These are phyloP conservation scores for Phylloporus sp. DNA, from an alignment of 768 basidiomycete genomes.

Conservation along the genomic window DNA sequence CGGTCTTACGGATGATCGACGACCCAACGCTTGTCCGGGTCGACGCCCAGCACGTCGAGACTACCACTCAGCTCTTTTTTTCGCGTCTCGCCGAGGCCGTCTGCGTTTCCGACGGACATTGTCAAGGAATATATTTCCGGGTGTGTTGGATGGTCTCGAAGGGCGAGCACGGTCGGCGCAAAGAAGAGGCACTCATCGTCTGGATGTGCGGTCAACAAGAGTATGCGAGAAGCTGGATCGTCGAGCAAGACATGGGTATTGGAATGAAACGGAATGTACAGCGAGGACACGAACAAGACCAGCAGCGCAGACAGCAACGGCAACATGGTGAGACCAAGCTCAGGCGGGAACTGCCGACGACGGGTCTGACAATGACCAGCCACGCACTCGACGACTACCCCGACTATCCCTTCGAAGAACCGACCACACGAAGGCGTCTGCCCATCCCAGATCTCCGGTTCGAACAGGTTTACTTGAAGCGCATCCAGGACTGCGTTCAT, in stretches of 20 bases:
- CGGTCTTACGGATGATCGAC: constrained; percentile 67
- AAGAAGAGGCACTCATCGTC: constrained; percentile 97
- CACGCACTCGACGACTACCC: constrained; percentile 19
- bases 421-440: constrained; percentile 34
- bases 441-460: constrained; percentile 75
- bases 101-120: constrained; percentile 74
- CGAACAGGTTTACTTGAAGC: constrained; percentile 65
- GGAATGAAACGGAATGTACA: constrained; percentile 24
- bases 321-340: constrained; percentile 8
- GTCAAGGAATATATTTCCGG: constrained; percentile 58
- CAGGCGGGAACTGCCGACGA: constrained; percentile 19
- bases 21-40: constrained; percentile 47
- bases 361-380: constrained; percentile 22
- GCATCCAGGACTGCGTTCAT: constrained; percentile 49
- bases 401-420: constrained; percentile 18
- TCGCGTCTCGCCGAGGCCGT: constrained; percentile 63
- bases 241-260: constrained; percentile 21
- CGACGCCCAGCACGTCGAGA: constrained; percentile 64
- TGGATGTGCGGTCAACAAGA: constrained; percentile 87
- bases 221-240: constrained; percentile 28
- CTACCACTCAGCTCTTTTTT: constrained; percentile 56
- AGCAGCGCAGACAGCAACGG: constrained; percentile 15
- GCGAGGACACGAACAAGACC: constrained; percentile 16
- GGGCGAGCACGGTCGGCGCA: constrained; percentile 68
- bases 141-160: constrained; percentile 28